Conservation (phyloP, 176 grass and related monocot genomes). For the Melocanna baccifera region DNA sequence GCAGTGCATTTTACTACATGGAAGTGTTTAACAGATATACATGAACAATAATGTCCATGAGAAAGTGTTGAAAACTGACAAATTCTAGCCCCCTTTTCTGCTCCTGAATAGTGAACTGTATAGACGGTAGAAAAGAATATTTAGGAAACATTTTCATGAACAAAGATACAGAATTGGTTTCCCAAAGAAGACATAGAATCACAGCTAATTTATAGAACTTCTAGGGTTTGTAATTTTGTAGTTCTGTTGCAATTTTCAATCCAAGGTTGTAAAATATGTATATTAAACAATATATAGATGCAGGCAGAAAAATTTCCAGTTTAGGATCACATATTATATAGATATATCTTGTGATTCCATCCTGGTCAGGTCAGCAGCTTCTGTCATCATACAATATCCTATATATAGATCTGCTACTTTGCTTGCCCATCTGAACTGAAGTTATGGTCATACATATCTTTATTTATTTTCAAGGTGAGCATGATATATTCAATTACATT, state of each 20-base stretch:
- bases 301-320: background rate
- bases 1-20: background rate
- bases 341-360: slow-evolving; percentile 9
- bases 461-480: background rate
- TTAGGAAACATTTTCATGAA: background rate
- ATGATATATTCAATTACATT: slow-evolving; percentile 5
- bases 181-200: background rate
- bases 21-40: background rate
- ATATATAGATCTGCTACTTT: background rate
- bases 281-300: background rate
- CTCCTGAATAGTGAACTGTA: background rate
- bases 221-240: background rate
- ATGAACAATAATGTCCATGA: background rate
- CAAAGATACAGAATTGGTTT: background rate
- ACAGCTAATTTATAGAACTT: background rate
- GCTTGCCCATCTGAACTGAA: slow-evolving; percentile 1
- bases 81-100: background rate
- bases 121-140: background rate
- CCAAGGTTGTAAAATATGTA: background rate
- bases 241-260: background rate
- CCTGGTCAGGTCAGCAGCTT: background rate
- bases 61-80: background rate
- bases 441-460: slow-evolving; percentile 6
- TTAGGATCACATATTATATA: background rate
- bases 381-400: background rate